A percentile compares a stretch with the other conserved stretches of the same genome.
Evolutionary conservation across 2,329 filamentous ascomycete species (phyloP).

Genomic region (Cordyceps cateniannulata): DNA sequence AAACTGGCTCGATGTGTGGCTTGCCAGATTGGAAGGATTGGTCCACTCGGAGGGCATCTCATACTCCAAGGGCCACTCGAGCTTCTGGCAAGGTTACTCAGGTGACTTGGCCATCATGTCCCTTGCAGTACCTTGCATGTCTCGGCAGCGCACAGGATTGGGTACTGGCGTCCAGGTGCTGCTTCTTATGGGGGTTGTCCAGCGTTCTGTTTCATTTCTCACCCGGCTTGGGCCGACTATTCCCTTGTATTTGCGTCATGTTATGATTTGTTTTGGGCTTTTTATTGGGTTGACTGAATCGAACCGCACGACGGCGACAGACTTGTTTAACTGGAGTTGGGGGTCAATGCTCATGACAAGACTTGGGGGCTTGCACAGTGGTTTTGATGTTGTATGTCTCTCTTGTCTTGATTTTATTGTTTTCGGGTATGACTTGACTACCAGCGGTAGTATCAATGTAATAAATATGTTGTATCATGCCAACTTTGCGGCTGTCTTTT

Average conservation of each 20-base stretch:
- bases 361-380: not conserved
- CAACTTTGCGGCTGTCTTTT: not conserved
- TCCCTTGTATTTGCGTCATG: not conserved
- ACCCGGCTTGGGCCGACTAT: not conserved
- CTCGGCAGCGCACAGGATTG: too few relatives aligned
- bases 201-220: constrained; percentile 4
- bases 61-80: too few relatives aligned
- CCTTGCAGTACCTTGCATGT: too few relatives aligned
- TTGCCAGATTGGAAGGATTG: too few relatives aligned
- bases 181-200: not conserved
- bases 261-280: not conserved
- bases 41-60: too few relatives aligned
- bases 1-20: too few relatives aligned
- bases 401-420: not conserved
- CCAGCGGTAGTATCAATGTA: not conserved
- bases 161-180: not conserved
- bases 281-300: not conserved
- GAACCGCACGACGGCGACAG: constrained; percentile 7
- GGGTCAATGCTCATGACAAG: not conserved
- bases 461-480: not conserved
- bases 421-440: not conserved
- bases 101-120: not conserved
- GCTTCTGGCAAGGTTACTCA: not conserved
- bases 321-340: constrained; percentile 6
- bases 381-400: not conserved